Percentiles rank a stretch among this genome's conserved stretches.
Conservation (phyloP, 306 rosid genomes). For the Sesbania bispinosa region DNA sequence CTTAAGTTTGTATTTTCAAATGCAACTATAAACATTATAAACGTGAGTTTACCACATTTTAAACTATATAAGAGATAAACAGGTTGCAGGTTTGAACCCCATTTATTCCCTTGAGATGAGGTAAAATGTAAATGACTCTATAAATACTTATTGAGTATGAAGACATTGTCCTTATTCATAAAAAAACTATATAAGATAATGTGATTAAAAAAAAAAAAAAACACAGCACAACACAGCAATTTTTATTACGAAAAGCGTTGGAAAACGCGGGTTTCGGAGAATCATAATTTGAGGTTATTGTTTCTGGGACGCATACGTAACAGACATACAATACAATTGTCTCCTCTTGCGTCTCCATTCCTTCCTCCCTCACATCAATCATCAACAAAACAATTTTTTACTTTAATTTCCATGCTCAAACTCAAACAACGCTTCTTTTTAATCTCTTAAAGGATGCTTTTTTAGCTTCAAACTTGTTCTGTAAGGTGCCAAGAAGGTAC, state of each 20-base stretch:
- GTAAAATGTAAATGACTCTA: too few relatives aligned
- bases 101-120: too few relatives aligned
- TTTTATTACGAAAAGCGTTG: not conserved
- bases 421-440: not conserved
- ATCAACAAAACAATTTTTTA: not conserved
- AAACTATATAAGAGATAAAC: too few relatives aligned
- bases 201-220: too few relatives aligned
- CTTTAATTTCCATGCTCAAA: not conserved
- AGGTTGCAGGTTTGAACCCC: too few relatives aligned
- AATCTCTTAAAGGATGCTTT: not conserved
- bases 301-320: slow-evolving; percentile 29
- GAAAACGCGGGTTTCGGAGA: slow-evolving; percentile 34
- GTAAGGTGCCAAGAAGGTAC: slow-evolving; percentile 41
- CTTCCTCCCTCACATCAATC: slow-evolving; percentile 12
- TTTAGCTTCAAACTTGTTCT: slow-evolving; percentile 9
- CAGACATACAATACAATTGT: slow-evolving; percentile 24
- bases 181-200: too few relatives aligned
- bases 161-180: too few relatives aligned
- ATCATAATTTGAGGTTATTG: slow-evolving; percentile 13
- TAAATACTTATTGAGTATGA: too few relatives aligned
- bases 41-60: too few relatives aligned
- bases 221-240: not conserved
- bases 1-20: too few relatives aligned
- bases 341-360: too few relatives aligned
- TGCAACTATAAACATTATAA: too few relatives aligned